Conservation (phyloP, 768 basidiomycete genomes). For the Aureoboletus auriporus region DNA sequence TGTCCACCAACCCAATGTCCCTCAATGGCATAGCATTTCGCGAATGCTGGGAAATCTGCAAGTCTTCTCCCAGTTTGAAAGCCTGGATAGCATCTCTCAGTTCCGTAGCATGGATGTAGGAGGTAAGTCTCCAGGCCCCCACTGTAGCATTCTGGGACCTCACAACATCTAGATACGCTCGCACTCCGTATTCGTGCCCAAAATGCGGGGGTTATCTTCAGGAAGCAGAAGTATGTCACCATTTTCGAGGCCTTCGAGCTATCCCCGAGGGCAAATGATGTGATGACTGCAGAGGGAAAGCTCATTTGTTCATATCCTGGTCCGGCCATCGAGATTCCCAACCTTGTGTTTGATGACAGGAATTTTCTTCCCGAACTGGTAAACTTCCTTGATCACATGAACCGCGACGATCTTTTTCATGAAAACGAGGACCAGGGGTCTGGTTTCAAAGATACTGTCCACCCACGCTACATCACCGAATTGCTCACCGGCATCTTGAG, state of each 20-base stretch:
- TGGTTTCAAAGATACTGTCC: slow-evolving; percentile 17
- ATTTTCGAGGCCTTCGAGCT: slow-evolving; percentile 35
- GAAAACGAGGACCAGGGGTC: slow-evolving; percentile 24
- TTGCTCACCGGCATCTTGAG: slow-evolving; percentile 44
- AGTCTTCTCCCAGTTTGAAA: slow-evolving; percentile 8
- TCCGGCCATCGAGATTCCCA: slow-evolving; percentile 36
- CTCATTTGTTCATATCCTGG: slow-evolving; percentile 44
- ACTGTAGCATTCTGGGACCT: not conserved
- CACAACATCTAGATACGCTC: slow-evolving; percentile 29
- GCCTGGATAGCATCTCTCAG: not conserved
- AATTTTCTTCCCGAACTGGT: slow-evolving; percentile 34
- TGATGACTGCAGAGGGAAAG: slow-evolving; percentile 38
- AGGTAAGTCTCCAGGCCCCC: slow-evolving; percentile 8
- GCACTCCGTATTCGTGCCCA: slow-evolving; percentile 33
- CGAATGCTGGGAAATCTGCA: slow-evolving; percentile 22
- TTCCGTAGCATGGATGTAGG: slow-evolving; percentile 19
- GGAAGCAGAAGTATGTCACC: slow-evolving; percentile 14
- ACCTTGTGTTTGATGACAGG: slow-evolving; percentile 22
- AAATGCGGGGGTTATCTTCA: slow-evolving; percentile 20
- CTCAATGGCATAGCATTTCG: too few species aligned
- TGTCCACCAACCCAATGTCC: not conserved
- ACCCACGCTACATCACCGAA: slow-evolving; percentile 45
- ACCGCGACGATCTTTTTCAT: slow-evolving; percentile 26
- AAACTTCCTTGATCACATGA: slow-evolving; percentile 34
- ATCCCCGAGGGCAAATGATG: slow-evolving; percentile 29